Conservation (phyloP, 2,329 filamentous ascomycete species). For the Phaeomoniella chlamydospora region DNA sequence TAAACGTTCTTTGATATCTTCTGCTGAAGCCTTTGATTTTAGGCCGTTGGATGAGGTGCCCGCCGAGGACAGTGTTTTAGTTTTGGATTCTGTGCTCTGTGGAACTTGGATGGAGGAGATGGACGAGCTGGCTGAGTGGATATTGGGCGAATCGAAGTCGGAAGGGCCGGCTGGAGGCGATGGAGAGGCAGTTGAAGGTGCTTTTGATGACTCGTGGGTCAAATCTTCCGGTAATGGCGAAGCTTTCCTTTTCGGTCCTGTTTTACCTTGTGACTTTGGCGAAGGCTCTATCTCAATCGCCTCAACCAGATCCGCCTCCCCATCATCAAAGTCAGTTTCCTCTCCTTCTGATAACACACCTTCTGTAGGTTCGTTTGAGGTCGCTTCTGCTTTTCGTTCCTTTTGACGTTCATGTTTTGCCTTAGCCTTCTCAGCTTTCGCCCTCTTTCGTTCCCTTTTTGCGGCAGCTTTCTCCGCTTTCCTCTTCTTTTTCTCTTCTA, state of each 20-base stretch:
- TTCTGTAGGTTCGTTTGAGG: conserved; percentile 18
- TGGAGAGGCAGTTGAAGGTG: conserved; percentile 1
- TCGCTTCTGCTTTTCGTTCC: conserved; percentile 17
- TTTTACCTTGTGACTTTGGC: not conserved
- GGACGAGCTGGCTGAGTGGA: conserved; percentile 35
- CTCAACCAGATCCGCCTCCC: conserved; percentile 9
- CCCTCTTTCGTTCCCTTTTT: conserved; percentile 21
- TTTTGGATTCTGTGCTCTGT: conserved; percentile 9
- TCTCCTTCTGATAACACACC: conserved; percentile 2
- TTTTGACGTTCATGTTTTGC: conserved; percentile 23
- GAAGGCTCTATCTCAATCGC: conserved; percentile 3
- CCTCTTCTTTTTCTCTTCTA: conserved; percentile 23
- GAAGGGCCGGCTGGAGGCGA: conserved; percentile 11
- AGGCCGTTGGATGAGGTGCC: conserved; percentile 9
- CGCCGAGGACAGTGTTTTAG: conserved; percentile 3
- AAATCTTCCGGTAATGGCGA: not conserved
- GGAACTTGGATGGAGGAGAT: conserved; percentile 48
- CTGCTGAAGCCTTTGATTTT: conserved; percentile 18
- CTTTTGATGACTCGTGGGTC: not conserved
- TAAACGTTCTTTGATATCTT: conserved; percentile 59
- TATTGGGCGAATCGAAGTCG: conserved; percentile 28
- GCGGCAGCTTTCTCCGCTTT: conserved; percentile 31
- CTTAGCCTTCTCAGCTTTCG: conserved; percentile 18
- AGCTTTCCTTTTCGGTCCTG: not conserved
- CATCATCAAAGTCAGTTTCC: conserved; percentile 10